Conservation (phyloP, 805 yeast genomes). For the Ogataea methylovora region DNA sequence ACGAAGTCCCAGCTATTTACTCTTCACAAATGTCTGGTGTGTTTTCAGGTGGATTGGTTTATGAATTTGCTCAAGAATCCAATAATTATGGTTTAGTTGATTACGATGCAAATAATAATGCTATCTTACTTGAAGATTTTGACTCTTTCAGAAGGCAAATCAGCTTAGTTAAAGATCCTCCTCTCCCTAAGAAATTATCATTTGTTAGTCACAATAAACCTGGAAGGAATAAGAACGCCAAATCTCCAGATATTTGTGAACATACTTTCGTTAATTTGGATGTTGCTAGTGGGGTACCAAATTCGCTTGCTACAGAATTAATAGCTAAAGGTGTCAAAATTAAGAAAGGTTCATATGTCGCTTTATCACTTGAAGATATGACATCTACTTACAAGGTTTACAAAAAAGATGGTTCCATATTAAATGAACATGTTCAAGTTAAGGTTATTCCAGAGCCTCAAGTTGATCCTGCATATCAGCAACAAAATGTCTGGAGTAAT, state of each 20-base stretch:
- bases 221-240: slow-evolving; percentile 2
- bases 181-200: slow-evolving; percentile 13
- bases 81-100: slow-evolving; percentile 75
- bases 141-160: slow-evolving; percentile 33
- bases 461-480: slow-evolving; percentile 1
- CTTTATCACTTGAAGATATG: slow-evolving; percentile 35
- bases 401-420: slow-evolving; percentile 33
- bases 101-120: slow-evolving; percentile 33
- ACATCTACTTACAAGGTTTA: slow-evolving; percentile 33
- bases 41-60: slow-evolving; percentile 81
- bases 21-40: slow-evolving; percentile 66
- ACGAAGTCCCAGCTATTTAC: slow-evolving; percentile 64
- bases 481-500: slow-evolving; percentile 12
- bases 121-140: slow-evolving; percentile 36
- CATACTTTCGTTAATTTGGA: slow-evolving; percentile 35
- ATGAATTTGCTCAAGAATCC: slow-evolving; percentile 72
- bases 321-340: slow-evolving; percentile 43
- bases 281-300: slow-evolving; percentile 36
- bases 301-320: slow-evolving; percentile 32
- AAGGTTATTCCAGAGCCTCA: slow-evolving; percentile 18
- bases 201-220: background rate
- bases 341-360: slow-evolving; percentile 41
- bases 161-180: slow-evolving; percentile 23
- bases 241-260: slow-evolving; percentile 10
- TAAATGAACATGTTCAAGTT: slow-evolving; percentile 16